These are phyloP conservation scores for Dendrothele bispora DNA, from an alignment of 768 basidiomycete genomes.

Conservation along the genomic window DNA sequence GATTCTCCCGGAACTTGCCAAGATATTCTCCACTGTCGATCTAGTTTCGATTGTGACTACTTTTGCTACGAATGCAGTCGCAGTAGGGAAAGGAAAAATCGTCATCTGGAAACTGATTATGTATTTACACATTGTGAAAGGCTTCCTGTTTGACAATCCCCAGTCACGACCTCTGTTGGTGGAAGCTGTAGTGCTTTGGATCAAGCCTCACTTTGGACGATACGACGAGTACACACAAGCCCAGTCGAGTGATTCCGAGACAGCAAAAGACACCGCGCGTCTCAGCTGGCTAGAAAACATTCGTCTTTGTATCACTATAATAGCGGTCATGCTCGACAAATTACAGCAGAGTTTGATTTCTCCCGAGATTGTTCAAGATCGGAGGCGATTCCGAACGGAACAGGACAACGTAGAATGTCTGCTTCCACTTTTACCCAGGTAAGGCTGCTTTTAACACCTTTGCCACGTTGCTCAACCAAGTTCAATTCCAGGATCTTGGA, in stretches of 20 bases:
- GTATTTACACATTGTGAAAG: slow-evolving; percentile 89
- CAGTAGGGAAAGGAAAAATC: slow-evolving; percentile 78
- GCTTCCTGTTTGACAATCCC: slow-evolving; percentile 82
- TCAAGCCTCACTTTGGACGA: slow-evolving; percentile 91
- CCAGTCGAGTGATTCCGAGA: slow-evolving; percentile 65
- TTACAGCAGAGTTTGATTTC: slow-evolving; percentile 78
- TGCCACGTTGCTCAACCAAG: slow-evolving; percentile 4
- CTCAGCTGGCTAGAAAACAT: slow-evolving; percentile 88
- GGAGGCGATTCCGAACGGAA: slow-evolving; percentile 67
- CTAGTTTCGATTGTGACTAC: slow-evolving; percentile 84
- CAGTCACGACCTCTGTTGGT: slow-evolving; percentile 78
- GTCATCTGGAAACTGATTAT: slow-evolving; percentile 93
- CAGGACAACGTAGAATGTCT: slow-evolving; percentile 91
- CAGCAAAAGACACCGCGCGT: slow-evolving; percentile 67
- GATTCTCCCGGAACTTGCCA: slow-evolving; percentile 83
- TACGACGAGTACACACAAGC: slow-evolving; percentile 81
- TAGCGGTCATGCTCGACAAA: slow-evolving; percentile 89
- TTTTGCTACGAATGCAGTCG: slow-evolving; percentile 79
- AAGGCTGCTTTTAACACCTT: slow-evolving; percentile 17
- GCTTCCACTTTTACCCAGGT: slow-evolving; percentile 83
- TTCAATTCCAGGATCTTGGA: slow-evolving; percentile 64
- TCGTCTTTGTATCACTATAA: slow-evolving; percentile 85
- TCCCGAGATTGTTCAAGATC: slow-evolving; percentile 61
- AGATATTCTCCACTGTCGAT: slow-evolving; percentile 79
- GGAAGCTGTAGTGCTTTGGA: slow-evolving; percentile 88